Evolutionary conservation across 2,329 filamentous ascomycete genomes (phyloP).

Genomic region (Pseudogymnoascus sp.): DNA sequence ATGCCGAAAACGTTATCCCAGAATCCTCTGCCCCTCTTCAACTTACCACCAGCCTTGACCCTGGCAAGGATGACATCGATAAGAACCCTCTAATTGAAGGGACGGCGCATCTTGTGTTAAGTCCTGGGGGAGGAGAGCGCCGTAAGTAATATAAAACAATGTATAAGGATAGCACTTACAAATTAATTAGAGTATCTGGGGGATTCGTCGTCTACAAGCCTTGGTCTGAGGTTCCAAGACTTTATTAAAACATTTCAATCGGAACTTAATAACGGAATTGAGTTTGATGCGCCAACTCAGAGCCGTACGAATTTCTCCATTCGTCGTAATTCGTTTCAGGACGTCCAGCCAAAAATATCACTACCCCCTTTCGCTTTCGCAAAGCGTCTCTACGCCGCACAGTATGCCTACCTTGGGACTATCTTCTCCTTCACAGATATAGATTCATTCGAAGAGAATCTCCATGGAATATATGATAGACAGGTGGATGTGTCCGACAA

Average conservation of each 20-base stretch:
- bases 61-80: constrained; percentile 11
- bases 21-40: constrained; percentile 1
- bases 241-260: constrained; percentile 20
- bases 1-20: not conserved
- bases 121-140: constrained; percentile 4
- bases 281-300: constrained; percentile 11
- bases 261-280: constrained; percentile 3
- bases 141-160: constrained; percentile 9
- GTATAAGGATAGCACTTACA: not conserved
- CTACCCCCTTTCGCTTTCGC: constrained; percentile 45
- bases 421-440: constrained; percentile 49
- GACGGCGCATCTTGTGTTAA: constrained; percentile 12
- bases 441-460: constrained; percentile 38
- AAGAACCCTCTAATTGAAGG: constrained; percentile 14
- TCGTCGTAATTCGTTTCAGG: constrained; percentile 3
- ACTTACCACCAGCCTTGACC: constrained; percentile 4
- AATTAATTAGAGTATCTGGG: constrained; percentile 21
- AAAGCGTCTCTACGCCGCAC: constrained; percentile 42
- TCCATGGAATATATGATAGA: constrained; percentile 38
- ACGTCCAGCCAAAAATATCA: not conserved
- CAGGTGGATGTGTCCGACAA: constrained; percentile 36
- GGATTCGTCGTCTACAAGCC: constrained; percentile 23
- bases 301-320: constrained; percentile 8
- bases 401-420: constrained; percentile 50
- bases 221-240: constrained; percentile 20